Base-by-base conservation (phyloP, 352 stramenopile genomes). In the Phytophthora niederhauseri region DNA sequence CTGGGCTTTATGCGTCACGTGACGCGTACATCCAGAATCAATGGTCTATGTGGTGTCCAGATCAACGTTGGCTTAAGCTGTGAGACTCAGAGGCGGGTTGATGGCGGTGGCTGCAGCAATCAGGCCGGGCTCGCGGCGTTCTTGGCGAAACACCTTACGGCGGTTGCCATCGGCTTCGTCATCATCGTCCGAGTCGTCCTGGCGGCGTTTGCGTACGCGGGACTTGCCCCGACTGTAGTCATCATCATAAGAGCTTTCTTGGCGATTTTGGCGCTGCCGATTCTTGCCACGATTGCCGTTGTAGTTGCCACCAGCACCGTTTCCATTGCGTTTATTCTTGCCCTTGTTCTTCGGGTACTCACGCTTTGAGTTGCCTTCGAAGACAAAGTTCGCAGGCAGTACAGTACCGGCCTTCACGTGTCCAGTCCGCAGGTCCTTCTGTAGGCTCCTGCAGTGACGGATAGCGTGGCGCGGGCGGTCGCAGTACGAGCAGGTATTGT, bases 381-480 rank as follows among this genome's bases (percentile, higher is more conserved):
- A 51, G 1, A 19, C 45, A 28, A 51, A 14, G 9, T 51, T 51
- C 11, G 19, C 51, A 30, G 61, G 49, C 8, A 48, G 4, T 6
- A 66, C 31, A 1, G 59, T 59, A 2, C 48, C 49, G 5, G 59
- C 15, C 6, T 59, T 59, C 20, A 19, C 19, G 3, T n/a, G 28
- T 5, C 46, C 58, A 41, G 50, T 3, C 6, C 34, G 48, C 0
- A 65, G 14, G 22, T 59, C 46, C n/a, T 61, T 55, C 69, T 30
- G 75, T 84, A 19, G 77, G 94, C 63, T 76, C 15, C 55, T 24
- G 22, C 55, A 52, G 34, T 61, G 55, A 19, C 55, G 36, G 4
- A 61, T 61, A n/a, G 49, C 36, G 38, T 53, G 55, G 36, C 55
- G 55, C 12, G 36, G 24, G 12, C 55, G 55, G 19, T 52, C 20